phyloP scores from a whole-genome alignment of 129 eudicot genomes.

The Solidago caesia region DNA sequence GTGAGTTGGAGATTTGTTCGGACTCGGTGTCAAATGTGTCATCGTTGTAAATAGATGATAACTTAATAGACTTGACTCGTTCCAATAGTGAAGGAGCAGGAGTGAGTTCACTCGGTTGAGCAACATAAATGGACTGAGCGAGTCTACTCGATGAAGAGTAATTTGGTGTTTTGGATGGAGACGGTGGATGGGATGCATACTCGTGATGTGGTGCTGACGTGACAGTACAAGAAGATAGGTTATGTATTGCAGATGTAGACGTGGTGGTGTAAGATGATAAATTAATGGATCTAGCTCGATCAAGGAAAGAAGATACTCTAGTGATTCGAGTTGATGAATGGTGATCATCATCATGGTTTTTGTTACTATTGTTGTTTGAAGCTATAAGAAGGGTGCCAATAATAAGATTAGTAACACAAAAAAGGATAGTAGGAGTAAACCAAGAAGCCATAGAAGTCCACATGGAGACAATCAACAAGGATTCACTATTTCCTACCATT shows the following conservation, averaged over 20 bases:
- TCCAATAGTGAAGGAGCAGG: background rate
- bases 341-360: background rate
- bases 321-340: background rate
- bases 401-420: constrained; percentile 52
- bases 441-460: constrained; percentile 36
- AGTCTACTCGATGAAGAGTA: constrained; percentile 28
- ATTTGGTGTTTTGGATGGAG: background rate
- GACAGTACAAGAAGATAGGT: background rate
- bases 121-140: constrained; percentile 18
- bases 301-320: constrained; percentile 15
- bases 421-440: constrained; percentile 53
- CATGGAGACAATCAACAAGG: constrained; percentile 26
- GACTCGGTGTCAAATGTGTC: constrained; percentile 2
- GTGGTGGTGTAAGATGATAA: constrained; percentile 20
- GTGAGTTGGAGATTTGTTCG: constrained; percentile 9
- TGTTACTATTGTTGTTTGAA: constrained; percentile 7
- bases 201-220: background rate
- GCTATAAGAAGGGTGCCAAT: constrained; percentile 44
- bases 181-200: too few species aligned
- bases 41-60: background rate
- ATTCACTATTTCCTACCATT: constrained; percentile 17
- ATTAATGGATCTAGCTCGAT: constrained; percentile 15
- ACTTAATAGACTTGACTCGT: constrained; percentile 24
- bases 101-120: background rate
- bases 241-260: background rate